Evolutionary conservation across 352 stramenopile species (phyloP).

Genomic region (Phytophthora boehmeriae): DNA sequence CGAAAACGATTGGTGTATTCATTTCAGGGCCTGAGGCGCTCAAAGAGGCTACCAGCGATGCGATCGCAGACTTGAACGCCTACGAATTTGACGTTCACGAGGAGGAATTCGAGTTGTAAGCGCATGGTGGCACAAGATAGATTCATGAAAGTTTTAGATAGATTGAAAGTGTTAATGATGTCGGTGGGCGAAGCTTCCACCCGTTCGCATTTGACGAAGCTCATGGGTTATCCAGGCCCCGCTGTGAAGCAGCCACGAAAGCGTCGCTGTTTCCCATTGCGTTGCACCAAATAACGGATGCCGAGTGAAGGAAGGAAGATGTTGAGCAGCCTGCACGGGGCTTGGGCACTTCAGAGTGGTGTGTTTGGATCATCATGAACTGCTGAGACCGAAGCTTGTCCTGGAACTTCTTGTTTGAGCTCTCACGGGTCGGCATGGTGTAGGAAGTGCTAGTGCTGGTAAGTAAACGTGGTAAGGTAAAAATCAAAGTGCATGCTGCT

Average conservation of each 20-base stretch:
- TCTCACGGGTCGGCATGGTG: conserved; percentile 2
- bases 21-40: conserved; percentile 45
- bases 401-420: conserved; percentile 6
- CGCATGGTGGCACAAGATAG: not conserved
- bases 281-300: conserved; percentile 12
- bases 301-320: conserved; percentile 1
- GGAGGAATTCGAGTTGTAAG: conserved; percentile 39
- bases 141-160: not conserved
- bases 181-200: not conserved
- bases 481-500: not conserved
- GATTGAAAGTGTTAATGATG: not conserved
- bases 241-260: not conserved
- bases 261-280: not conserved
- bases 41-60: conserved; percentile 32
- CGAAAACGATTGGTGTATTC: conserved; percentile 40
- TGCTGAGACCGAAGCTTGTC: conserved; percentile 8
- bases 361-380: conserved; percentile 1
- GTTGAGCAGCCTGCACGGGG: not conserved
- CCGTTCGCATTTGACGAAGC: not conserved
- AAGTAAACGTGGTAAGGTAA: not conserved
- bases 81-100: conserved; percentile 33
- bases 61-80: conserved; percentile 15
- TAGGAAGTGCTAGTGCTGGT: not conserved
- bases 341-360: not conserved
- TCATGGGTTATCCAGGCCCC: not conserved